Base-by-base conservation (phyloP, 495 filamentous ascomycete genomes). In the Xylaria intraflava region DNA sequence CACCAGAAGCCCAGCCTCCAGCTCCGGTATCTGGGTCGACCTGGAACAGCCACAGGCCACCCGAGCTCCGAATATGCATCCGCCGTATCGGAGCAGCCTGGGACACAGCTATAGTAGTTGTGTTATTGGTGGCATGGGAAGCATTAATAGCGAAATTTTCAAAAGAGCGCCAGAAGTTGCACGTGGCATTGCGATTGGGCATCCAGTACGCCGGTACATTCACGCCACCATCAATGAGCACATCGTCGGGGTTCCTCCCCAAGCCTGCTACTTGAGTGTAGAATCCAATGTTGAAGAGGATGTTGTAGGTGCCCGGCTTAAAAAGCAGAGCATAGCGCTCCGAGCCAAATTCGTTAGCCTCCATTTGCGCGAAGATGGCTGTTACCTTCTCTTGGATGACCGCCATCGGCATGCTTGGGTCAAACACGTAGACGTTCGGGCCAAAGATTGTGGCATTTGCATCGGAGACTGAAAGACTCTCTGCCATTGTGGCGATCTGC, bases 121-220 rank as follows among this genome's bases (percentile, higher is more conserved):
- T 67, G 9, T 67, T 59, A 35, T 67, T 65, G n/a, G 64, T 67
- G 2, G 48, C 64, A 5, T 41, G 42, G n/a, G 62, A 65, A 19
- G 64, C 64, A 29, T 62, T 62, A n/a, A 67, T 48, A 11, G 62
- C 59, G 20, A 67, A 67, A 43, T 67, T 67, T 57, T 67, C 64
- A 27, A 62, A 64, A 22, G 62, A 49, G 10, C 64, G 48, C 64
- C 64, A 67, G 47, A 67, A 67, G 44, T 67, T 67, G 27, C 64
- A 65, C 1, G 64, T 67, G 2, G 64, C 64, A 38, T 67, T 67
- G 14, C 64, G 62, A 36, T 65, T 57, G 8, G 64, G 62, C 64
- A 67, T 65, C 64, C 64, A 67, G 41, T 67, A 62, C 9, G 64
- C 64, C 3, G 64, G 64, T 7, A 67, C 64, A 26, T 67, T 67